Percentiles rank a stretch among this genome's conserved stretches.
phyloP scores from a whole-genome alignment of 331 rosid species.

The Quercus lobata region DNA sequence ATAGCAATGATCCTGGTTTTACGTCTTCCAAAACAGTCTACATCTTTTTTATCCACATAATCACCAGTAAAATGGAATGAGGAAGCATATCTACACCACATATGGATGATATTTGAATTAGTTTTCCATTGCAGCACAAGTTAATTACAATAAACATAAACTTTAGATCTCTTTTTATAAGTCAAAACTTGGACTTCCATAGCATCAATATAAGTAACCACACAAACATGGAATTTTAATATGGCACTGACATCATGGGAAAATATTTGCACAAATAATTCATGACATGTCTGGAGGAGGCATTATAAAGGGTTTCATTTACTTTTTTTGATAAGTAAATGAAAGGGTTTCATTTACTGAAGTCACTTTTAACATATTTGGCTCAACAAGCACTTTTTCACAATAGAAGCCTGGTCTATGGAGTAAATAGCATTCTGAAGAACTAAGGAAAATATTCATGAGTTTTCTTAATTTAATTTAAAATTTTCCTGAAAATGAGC shows the following conservation, averaged over 20 bases:
- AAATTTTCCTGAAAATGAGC: too few species aligned
- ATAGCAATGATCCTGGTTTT: conserved; percentile 79
- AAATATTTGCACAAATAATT: not conserved
- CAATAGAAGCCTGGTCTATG: not conserved
- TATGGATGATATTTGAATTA: conserved; percentile 25
- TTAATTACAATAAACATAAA: conserved; percentile 6
- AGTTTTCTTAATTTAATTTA: not conserved
- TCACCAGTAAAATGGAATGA: conserved; percentile 79
- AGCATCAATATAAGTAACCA: not conserved
- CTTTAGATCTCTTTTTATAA: conserved; percentile 3
- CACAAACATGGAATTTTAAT: not conserved
- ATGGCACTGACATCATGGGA: not conserved
- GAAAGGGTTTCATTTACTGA: not conserved
- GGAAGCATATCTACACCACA: conserved; percentile 72
- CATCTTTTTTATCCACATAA: conserved; percentile 54
- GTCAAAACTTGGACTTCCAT: not conserved
- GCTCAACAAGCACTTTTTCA: not conserved
- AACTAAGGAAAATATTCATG: not conserved
- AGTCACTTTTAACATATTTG: not conserved
- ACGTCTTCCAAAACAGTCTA: conserved; percentile 62
- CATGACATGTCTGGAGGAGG: not conserved
- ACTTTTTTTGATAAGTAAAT: too few species aligned
- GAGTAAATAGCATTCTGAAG: not conserved
- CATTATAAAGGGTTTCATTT: not conserved
- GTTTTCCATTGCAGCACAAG: conserved; percentile 8